Percentiles rank a stretch among this genome's conserved stretches.
phyloP scores from a whole-genome alignment of 73 alveolate species.

The Urostyla sp. region DNA sequence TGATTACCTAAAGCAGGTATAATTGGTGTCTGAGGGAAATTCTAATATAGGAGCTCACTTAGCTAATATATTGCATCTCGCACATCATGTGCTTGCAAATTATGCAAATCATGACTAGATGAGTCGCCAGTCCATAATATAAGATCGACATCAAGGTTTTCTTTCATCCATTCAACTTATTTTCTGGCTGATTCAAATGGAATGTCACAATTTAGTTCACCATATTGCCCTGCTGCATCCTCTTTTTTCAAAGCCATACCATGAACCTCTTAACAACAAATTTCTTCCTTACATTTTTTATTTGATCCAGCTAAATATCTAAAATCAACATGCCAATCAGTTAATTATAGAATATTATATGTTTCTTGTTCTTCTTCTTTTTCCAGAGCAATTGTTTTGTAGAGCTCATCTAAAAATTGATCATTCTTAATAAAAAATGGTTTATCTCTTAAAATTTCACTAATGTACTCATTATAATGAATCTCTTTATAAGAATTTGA shows the following conservation, averaged over 20 bases:
- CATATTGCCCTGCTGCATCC: constrained; percentile 36
- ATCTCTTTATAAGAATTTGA: neutral
- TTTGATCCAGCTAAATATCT: constrained; percentile 37
- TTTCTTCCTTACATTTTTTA: constrained; percentile 22
- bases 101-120: constrained; percentile 26
- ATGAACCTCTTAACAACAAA: constrained; percentile 48
- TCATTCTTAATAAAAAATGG: constrained; percentile 11
- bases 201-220: constrained; percentile 37
- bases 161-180: constrained; percentile 1
- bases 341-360: constrained; percentile 11
- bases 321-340: constrained; percentile 57
- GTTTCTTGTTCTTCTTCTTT: neutral
- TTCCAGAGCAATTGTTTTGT: neutral
- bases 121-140: constrained; percentile 44
- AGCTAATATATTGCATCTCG: neutral
- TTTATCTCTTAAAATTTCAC: neutral
- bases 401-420: constrained; percentile 5
- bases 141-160: constrained; percentile 9
- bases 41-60: neutral
- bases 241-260: constrained; percentile 1
- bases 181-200: constrained; percentile 17
- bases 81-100: constrained; percentile 3
- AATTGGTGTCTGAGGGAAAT: constrained; percentile 43
- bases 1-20: constrained; percentile 41
- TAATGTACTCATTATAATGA: neutral